These are phyloP conservation scores for Juglanconis sp. DNA, from an alignment of 2,329 filamentous ascomycete genomes.

Conservation along the genomic window DNA sequence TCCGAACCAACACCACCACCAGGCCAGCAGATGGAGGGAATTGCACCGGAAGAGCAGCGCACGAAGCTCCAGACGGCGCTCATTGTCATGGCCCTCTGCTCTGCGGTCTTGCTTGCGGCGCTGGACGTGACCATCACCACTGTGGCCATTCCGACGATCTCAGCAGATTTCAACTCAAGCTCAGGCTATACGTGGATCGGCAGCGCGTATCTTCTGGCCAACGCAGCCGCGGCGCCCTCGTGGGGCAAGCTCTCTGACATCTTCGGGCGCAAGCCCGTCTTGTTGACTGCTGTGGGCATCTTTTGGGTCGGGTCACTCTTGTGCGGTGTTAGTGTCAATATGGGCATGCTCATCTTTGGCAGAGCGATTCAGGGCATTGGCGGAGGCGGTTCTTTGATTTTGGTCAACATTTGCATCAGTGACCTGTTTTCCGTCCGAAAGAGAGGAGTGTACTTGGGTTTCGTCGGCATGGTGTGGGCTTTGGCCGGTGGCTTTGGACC, in stretches of 20 bases:
- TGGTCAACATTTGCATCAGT: conserved; percentile 53
- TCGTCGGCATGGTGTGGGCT: conserved; percentile 67
- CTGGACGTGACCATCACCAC: conserved; percentile 57
- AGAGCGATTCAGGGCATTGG: conserved; percentile 51
- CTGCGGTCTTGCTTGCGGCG: conserved; percentile 41
- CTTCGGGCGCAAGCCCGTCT: conserved; percentile 53
- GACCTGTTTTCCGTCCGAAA: conserved; percentile 50
- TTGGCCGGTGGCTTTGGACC: conserved; percentile 64
- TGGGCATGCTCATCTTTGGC: conserved; percentile 45
- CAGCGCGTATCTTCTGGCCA: conserved; percentile 67
- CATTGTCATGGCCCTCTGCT: conserved; percentile 37
- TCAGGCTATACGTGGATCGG: conserved; percentile 77
- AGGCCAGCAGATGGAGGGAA: background rate
- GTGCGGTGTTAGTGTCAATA: conserved; percentile 42
- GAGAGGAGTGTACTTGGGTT: conserved; percentile 23
- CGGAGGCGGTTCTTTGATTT: conserved; percentile 47
- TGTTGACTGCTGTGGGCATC: conserved; percentile 44
- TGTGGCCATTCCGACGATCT: conserved; percentile 60
- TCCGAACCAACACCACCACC: background rate
- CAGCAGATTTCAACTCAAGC: conserved; percentile 55
- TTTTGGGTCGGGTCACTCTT: conserved; percentile 53
- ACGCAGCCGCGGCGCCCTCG: conserved; percentile 64
- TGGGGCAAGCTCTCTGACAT: conserved; percentile 65
- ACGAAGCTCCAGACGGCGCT: conserved; percentile 29
- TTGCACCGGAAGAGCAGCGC: conserved; percentile 26